phyloP scores from a whole-genome alignment of 2,329 filamentous ascomycete genomes.

The Apiospora malaysiana region DNA sequence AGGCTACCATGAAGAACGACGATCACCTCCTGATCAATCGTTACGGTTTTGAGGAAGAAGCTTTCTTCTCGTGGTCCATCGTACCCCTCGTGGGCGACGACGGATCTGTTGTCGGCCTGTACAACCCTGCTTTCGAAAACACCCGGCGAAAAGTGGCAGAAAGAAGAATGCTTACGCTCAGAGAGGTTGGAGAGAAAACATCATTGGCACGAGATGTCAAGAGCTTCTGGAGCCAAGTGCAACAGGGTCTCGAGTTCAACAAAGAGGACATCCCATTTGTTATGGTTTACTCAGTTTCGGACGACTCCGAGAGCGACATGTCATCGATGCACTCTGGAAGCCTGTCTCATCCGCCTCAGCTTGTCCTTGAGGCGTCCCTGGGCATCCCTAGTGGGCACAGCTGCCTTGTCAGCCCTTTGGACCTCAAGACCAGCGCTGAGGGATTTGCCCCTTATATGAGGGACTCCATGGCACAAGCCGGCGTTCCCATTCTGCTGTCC shows the following conservation, averaged over 20 bases:
- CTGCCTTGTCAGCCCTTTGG: conserved; percentile 65
- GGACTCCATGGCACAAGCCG: conserved; percentile 71
- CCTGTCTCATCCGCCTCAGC: conserved; percentile 63
- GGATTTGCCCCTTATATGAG: conserved; percentile 80
- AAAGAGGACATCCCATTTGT: conserved; percentile 78
- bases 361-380: conserved; percentile 74
- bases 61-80: conserved; percentile 83
- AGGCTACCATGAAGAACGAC: conserved; percentile 85
- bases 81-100: conserved; percentile 78
- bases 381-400: conserved; percentile 71
- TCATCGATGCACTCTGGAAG: conserved; percentile 75
- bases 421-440: conserved; percentile 71
- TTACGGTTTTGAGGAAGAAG: conserved; percentile 75
- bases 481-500: conserved; percentile 70
- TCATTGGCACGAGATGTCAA: conserved; percentile 74
- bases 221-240: conserved; percentile 75
- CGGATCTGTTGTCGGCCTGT: conserved; percentile 76
- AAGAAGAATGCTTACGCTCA: conserved; percentile 77
- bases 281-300: conserved; percentile 75
- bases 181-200: conserved; percentile 78
- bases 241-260: conserved; percentile 73
- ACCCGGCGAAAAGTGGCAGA: conserved; percentile 80
- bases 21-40: conserved; percentile 76
- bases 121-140: conserved; percentile 83
- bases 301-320: conserved; percentile 73